These are phyloP conservation scores for Mycena rebaudengoi DNA, from an alignment of 768 basidiomycete species.

Conservation along the genomic window DNA sequence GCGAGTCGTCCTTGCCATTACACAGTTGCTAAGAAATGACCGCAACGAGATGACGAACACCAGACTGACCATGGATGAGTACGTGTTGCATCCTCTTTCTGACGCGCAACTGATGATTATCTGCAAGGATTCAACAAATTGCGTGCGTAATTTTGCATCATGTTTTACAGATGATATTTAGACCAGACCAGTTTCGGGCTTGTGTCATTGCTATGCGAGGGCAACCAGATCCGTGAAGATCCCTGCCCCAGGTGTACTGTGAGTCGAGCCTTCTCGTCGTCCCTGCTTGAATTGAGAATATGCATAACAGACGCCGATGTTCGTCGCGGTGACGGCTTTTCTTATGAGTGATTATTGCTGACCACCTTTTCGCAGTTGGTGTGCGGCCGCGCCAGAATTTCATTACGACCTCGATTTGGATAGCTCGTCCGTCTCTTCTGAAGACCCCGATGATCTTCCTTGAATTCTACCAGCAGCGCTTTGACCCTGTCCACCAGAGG, in stretches of 20 bases:
- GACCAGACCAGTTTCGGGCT: no score
- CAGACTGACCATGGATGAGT: conserved; percentile 34
- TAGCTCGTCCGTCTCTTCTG: conserved; percentile 46
- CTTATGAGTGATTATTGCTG: background rate
- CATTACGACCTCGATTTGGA: conserved; percentile 53
- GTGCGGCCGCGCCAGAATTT: conserved; percentile 60
- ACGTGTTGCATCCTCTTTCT: no score
- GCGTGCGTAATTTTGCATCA: background rate
- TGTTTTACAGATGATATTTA: background rate
- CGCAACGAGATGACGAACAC: conserved; percentile 36
- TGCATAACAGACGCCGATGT: conserved; percentile 64
- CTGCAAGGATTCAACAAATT: background rate
- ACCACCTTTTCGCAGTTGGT: conserved; percentile 49
- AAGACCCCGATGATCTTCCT: conserved; percentile 15
- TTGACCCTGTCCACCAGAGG: conserved; percentile 37
- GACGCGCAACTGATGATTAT: no score
- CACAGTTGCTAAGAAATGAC: conserved; percentile 57
- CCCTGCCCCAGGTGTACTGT: conserved; percentile 79
- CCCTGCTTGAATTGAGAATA: background rate
- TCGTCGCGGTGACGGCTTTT: conserved; percentile 25
- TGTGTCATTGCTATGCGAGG: conserved; percentile 76
- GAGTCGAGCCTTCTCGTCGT: conserved; percentile 28
- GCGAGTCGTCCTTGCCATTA: conserved; percentile 69
- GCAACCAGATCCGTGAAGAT: conserved; percentile 79
- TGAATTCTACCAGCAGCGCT: conserved; percentile 44